These are phyloP conservation scores for Pichia sp. DNA, from an alignment of 1,139 yeast species.

Conservation along the genomic window DNA sequence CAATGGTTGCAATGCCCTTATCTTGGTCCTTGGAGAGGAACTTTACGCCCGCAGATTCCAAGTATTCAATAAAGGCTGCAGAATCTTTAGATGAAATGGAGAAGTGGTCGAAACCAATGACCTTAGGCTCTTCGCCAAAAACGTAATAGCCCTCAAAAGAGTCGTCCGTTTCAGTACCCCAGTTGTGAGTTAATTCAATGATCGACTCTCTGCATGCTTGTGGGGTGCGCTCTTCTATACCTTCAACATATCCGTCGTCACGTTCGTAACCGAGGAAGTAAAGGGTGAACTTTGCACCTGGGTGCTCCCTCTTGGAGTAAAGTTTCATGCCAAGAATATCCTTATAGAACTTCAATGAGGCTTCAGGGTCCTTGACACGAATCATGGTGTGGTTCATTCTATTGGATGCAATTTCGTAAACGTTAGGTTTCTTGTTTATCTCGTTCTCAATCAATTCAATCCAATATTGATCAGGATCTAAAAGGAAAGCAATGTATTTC, in stretches of 20 bases:
- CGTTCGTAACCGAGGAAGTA: constrained; percentile 76
- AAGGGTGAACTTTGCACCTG: constrained; percentile 70
- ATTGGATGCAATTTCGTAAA: constrained; percentile 38
- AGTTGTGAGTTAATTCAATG: constrained; percentile 86
- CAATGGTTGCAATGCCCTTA: constrained; percentile 56
- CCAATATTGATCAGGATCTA: constrained; percentile 98
- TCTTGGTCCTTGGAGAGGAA: constrained; percentile 41
- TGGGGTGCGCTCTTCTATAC: constrained; percentile 26
- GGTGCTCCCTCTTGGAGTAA: constrained; percentile 46
- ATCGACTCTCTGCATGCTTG: constrained; percentile 54
- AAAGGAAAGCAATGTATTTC: constrained; percentile 84
- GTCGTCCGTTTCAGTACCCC: constrained; percentile 83
- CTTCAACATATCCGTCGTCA: constrained; percentile 27
- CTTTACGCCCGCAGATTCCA: constrained; percentile 30
- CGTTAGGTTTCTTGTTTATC: constrained; percentile 33
- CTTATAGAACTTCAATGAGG: constrained; percentile 68
- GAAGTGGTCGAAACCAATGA: constrained; percentile 82
- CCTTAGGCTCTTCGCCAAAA: constrained; percentile 74
- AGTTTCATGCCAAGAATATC: constrained; percentile 77
- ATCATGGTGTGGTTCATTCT: constrained; percentile 89
- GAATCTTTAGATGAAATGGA: constrained; percentile 71
- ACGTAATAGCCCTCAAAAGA: constrained; percentile 63
- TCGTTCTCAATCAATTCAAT: constrained; percentile 75
- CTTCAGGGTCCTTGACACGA: constrained; percentile 77
- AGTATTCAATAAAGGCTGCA: constrained; percentile 37